Evolutionary conservation across 1,284 basidiomycete species (phyloP), one percentile per base, ranked within the genome.

Genomic region (Lentinula novae-zelandiae): DNA sequence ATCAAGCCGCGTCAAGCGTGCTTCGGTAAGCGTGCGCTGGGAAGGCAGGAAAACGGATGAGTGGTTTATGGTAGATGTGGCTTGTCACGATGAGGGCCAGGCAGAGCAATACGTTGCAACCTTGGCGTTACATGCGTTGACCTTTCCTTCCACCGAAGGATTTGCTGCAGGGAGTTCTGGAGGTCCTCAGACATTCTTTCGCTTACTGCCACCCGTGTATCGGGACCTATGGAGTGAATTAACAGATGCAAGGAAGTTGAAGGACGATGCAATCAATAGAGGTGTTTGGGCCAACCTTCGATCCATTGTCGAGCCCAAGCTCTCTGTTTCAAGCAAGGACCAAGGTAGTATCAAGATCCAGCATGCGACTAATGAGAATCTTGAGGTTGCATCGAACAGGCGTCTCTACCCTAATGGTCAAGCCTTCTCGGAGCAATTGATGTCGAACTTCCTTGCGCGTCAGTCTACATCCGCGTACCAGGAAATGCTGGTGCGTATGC

Each of bases 151-250:
- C 12, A 79, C 81, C 1, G 82, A 84, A 51, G 87, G 87, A 9
- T 92, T 92, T 69, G 80, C 84, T 42, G 67, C 77, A 0, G 78
- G 78, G 22, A 72, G 74, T 20, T 75, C 79, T 27, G 70, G 73
- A 3, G 75, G 76, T 15, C 71, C 78, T 10, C 78, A 76, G 55
- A 87, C 87, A 0, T 87, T 84, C 62, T 90, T 90, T 70, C 79
- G 91, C 64, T 71, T 85, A 9, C 79, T 99, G 22, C 93, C 95
- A n/a, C 79, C 89, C 0, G 82, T 85, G 9, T 97, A 90, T 72
- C 84, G 95, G 61, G 92, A 95, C 69, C 77, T 98, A 42, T 99
- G 97, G 97, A 91, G 95, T 62, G 94, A 98, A 73, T 77, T 98
- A 22, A 93, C 96, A 68, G 72, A 70, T 5, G 74, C 77, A 34